Percentiles rank a stretch among this genome's conserved stretches.
Evolutionary conservation across 306 rosid species (phyloP).

Genomic region (Gillenia trifoliata): DNA sequence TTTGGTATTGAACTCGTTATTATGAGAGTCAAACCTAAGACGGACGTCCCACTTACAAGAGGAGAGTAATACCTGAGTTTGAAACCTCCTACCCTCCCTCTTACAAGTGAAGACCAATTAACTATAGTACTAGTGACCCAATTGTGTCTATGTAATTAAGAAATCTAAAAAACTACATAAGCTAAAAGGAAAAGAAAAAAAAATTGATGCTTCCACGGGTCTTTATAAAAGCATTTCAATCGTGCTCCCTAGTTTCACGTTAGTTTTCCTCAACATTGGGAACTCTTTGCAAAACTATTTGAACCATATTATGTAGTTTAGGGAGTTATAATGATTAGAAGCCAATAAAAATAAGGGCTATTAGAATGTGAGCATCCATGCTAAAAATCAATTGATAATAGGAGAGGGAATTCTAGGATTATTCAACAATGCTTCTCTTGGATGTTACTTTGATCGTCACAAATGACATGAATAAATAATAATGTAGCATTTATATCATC

Average conservation of each 20-base stretch:
- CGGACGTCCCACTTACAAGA: no score
- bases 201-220: not conserved
- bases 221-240: no score
- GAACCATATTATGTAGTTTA: not conserved
- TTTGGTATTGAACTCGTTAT: no score
- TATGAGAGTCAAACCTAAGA: not conserved
- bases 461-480: not conserved
- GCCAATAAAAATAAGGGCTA: not conserved
- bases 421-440: not conserved
- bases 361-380: not conserved
- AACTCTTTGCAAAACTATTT: not conserved
- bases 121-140: not conserved
- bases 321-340: not conserved
- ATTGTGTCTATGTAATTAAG: not conserved
- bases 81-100: not conserved
- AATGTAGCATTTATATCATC: not conserved
- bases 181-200: not conserved
- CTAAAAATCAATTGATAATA: not conserved
- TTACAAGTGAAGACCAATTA: not conserved
- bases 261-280: not conserved
- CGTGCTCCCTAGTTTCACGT: not conserved
- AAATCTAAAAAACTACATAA: not conserved
- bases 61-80: not conserved
- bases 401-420: no score
- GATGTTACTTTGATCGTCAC: not conserved